A percentile compares a stretch with the other conserved stretches of the same genome.
phyloP scores from a whole-genome alignment of 495 filamentous ascomycete genomes.

The Trichoderma asperelloides region DNA sequence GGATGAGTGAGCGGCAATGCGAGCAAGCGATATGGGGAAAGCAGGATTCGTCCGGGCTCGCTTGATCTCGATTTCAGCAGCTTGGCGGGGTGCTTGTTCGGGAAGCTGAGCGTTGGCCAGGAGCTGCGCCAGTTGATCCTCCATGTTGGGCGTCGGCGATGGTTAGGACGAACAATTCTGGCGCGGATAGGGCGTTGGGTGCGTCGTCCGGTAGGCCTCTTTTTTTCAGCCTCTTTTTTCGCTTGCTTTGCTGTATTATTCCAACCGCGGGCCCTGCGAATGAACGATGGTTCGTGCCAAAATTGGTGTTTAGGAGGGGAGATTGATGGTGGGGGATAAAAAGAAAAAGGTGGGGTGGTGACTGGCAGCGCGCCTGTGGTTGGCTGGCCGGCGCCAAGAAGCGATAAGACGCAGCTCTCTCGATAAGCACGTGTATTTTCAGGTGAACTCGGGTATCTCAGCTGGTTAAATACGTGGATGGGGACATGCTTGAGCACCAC shows the following conservation, averaged over 20 bases:
- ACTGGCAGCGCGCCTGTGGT: neutral
- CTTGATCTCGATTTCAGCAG: conserved; percentile 69
- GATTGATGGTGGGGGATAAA: conserved; percentile 1
- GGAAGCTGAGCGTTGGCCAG: conserved; percentile 71
- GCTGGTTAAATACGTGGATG: too few relatives aligned
- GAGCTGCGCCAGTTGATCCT: conserved; percentile 73
- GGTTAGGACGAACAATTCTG: neutral
- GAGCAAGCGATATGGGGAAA: conserved; percentile 67
- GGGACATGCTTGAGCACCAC: too few relatives aligned
- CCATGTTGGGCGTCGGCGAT: conserved; percentile 43
- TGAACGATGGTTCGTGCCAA: neutral
- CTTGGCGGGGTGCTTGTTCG: conserved; percentile 58
- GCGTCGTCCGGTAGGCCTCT: neutral
- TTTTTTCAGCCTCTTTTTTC: neutral
- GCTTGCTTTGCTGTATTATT: neutral
- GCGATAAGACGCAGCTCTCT: neutral
- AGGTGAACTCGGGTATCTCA: too few relatives aligned
- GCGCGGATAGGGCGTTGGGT: neutral
- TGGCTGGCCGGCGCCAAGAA: neutral
- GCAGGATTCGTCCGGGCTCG: conserved; percentile 53
- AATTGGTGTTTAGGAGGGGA: neutral
- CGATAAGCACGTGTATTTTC: neutral
- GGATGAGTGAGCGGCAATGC: conserved; percentile 65
- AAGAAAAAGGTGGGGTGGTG: conserved; percentile 2
- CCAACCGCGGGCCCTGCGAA: neutral